A percentile compares a stretch with the other conserved stretches of the same genome.
Evolutionary conservation across 345 rosid species (phyloP).

Genomic region (Balakata baccata): DNA sequence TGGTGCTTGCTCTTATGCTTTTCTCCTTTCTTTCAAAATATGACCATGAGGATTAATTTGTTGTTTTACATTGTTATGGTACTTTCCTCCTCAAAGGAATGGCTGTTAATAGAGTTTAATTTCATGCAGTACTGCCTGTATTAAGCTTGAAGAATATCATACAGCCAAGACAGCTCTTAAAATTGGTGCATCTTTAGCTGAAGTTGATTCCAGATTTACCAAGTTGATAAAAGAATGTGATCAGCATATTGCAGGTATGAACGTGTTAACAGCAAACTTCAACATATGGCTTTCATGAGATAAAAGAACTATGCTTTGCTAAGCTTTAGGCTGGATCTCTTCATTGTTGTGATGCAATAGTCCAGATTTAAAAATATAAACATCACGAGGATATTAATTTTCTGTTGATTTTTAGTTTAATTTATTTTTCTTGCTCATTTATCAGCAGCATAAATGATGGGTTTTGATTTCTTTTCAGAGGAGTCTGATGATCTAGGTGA

Average conservation of each 20-base stretch:
- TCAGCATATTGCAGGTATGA: conserved; percentile 40
- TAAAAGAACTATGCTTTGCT: not conserved
- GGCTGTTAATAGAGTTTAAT: conserved; percentile 2
- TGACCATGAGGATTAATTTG: not conserved
- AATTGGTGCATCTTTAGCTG: conserved; percentile 54
- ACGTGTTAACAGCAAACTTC: not conserved
- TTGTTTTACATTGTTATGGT: not conserved
- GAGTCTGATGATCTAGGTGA: conserved; percentile 34
- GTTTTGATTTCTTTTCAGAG: not conserved
- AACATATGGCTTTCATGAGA: not conserved
- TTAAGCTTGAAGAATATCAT: conserved; percentile 82
- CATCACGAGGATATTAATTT: not conserved
- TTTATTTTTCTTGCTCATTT: not conserved
- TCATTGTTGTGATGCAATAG: not conserved
- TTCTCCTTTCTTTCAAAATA: not conserved
- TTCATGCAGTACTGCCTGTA: conserved; percentile 59
- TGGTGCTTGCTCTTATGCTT: not conserved
- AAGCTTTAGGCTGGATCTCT: not conserved
- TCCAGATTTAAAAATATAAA: not conserved
- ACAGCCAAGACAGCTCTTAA: conserved; percentile 80
- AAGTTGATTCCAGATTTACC: conserved; percentile 55
- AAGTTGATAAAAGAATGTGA: conserved; percentile 69
- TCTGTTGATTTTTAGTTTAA: not conserved
- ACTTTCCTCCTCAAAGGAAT: not conserved
- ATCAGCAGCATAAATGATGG: not conserved